These are phyloP conservation scores for Albatrellus ellisii DNA, from an alignment of 768 basidiomycete species.

Conservation along the genomic window DNA sequence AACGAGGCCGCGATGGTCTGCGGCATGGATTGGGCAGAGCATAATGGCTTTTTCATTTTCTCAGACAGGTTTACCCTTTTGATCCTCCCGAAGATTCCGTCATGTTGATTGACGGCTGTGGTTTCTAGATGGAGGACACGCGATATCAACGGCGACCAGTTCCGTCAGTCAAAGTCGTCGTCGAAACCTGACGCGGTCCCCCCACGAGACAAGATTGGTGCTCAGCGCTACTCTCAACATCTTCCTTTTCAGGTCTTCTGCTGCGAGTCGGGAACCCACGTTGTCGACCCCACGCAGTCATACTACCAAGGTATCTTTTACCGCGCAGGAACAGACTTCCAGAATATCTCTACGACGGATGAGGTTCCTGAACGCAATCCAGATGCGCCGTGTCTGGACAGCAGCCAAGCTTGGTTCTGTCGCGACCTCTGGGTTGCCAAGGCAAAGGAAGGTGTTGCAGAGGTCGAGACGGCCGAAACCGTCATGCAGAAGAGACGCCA, in stretches of 20 bases:
- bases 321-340: slow-evolving; percentile 68
- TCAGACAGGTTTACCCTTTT: slow-evolving; percentile 61
- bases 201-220: slow-evolving; percentile 74
- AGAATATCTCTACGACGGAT: slow-evolving; percentile 63
- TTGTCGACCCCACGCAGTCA: slow-evolving; percentile 90
- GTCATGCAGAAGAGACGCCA: slow-evolving; percentile 18
- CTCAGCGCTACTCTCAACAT: slow-evolving; percentile 77
- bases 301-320: slow-evolving; percentile 89
- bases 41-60: slow-evolving; percentile 95
- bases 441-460: slow-evolving; percentile 64
- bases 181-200: slow-evolving; percentile 85
- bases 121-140: slow-evolving; percentile 96
- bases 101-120: background rate
- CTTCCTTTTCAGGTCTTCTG: slow-evolving; percentile 98
- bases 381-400: slow-evolving; percentile 86
- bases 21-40: slow-evolving; percentile 99
- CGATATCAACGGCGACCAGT: slow-evolving; percentile 96
- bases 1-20: slow-evolving; percentile 98
- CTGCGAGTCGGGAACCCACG: slow-evolving; percentile 95
- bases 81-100: background rate
- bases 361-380: slow-evolving; percentile 43
- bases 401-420: slow-evolving; percentile 97
- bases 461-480: slow-evolving; percentile 22
- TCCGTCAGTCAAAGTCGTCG: slow-evolving; percentile 91
- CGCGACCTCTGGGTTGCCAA: slow-evolving; percentile 91